Evolutionary conservation across 164 flowering plant genomes (phyloP).

Genomic region (Aristolochia contorta): DNA sequence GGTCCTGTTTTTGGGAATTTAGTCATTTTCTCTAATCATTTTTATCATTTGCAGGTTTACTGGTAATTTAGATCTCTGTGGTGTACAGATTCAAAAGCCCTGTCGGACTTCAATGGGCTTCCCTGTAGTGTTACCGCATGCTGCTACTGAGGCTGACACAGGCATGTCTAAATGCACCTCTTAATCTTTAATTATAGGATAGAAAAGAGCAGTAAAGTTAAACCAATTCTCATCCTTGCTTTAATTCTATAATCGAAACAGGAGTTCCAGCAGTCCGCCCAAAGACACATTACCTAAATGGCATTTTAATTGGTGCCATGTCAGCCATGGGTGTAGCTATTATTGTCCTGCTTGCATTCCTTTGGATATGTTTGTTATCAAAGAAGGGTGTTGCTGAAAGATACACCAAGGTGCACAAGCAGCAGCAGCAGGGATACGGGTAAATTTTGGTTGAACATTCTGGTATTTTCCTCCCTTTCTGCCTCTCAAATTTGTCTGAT

Average conservation of each 20-base stretch:
- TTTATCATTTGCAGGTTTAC: conserved; percentile 38
- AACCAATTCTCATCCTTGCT: not conserved
- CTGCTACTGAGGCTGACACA: conserved; percentile 46
- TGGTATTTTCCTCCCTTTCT: not conserved
- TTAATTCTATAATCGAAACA: not conserved
- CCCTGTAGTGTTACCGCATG: conserved; percentile 84
- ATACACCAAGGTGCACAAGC: conserved; percentile 78
- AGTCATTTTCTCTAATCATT: not conserved
- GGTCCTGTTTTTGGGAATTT: not conserved
- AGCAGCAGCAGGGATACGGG: conserved; percentile 24
- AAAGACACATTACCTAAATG: conserved; percentile 64
- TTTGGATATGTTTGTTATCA: conserved; percentile 57
- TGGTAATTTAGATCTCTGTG: conserved; percentile 92
- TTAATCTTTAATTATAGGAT: too few species aligned
- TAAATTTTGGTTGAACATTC: not conserved
- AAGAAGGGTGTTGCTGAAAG: conserved; percentile 67
- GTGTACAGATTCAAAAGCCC: conserved; percentile 68
- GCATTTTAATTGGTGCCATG: conserved; percentile 69
- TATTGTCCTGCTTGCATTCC: conserved; percentile 44
- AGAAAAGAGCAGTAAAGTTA: too few species aligned
- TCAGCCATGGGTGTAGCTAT: conserved; percentile 50
- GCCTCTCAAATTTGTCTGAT: too few species aligned
- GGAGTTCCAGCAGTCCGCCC: conserved; percentile 37
- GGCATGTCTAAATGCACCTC: conserved; percentile 28
- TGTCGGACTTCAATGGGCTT: conserved; percentile 79